These are phyloP conservation scores for Podospora didyma DNA, from an alignment of 495 filamentous ascomycete species.

Conservation along the genomic window DNA sequence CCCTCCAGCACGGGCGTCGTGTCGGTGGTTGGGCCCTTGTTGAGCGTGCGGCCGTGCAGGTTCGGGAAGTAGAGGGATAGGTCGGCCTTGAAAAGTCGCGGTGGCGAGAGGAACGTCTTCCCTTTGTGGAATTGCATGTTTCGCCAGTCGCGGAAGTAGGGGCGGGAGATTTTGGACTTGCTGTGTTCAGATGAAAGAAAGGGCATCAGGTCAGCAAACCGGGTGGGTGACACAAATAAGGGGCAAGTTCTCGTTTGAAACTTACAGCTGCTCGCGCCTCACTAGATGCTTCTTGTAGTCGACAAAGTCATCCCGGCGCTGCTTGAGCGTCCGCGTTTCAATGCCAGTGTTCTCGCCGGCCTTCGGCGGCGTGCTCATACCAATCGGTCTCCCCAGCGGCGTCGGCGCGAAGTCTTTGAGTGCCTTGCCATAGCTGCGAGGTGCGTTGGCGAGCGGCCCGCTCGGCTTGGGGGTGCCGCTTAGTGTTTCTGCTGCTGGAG, in stretches of 20 bases:
- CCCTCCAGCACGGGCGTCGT: slow-evolving; percentile 70
- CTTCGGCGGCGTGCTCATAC: slow-evolving; percentile 64
- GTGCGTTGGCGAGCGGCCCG: slow-evolving; percentile 45
- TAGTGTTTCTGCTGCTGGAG: background rate
- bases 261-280: slow-evolving; percentile 68
- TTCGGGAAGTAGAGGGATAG: slow-evolving; percentile 91
- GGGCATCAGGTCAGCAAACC: background rate
- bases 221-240: background rate
- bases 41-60: slow-evolving; percentile 71
- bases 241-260: background rate
- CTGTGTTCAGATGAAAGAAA: slow-evolving; percentile 20
- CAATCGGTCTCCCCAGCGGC: slow-evolving; percentile 74
- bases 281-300: slow-evolving; percentile 79
- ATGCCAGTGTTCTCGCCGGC: slow-evolving; percentile 77
- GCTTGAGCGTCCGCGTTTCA: slow-evolving; percentile 59
- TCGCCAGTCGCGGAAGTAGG: slow-evolving; percentile 91
- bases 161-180: slow-evolving; percentile 60
- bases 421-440: slow-evolving; percentile 50
- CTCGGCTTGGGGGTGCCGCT: slow-evolving; percentile 5
- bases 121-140: slow-evolving; percentile 77
- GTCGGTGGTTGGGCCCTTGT: slow-evolving; percentile 46
- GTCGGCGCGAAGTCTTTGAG: slow-evolving; percentile 61
- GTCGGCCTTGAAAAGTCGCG: slow-evolving; percentile 68
- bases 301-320: slow-evolving; percentile 77
- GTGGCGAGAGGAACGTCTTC: slow-evolving; percentile 81